These are phyloP conservation scores for Neurospora sp. DNA, from an alignment of 495 filamentous ascomycete genomes.

Conservation along the genomic window DNA sequence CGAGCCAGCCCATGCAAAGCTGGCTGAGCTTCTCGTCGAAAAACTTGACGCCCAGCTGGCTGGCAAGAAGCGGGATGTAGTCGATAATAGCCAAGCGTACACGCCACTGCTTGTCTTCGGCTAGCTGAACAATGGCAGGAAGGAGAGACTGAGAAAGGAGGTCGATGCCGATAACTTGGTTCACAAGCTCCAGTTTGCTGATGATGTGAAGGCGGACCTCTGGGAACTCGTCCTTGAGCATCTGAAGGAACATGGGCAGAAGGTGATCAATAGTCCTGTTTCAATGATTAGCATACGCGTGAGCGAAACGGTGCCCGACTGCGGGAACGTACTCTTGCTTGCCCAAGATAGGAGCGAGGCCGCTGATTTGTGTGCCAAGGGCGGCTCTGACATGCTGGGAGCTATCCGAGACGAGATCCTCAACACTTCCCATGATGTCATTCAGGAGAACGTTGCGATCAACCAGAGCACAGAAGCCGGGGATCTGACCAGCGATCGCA, in stretches of 20 bases:
- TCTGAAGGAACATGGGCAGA: slow-evolving; percentile 96
- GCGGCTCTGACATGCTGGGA: slow-evolving; percentile 96
- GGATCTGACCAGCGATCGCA: slow-evolving; percentile 94
- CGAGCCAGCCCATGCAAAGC: slow-evolving; percentile 98
- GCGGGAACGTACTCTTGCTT: slow-evolving; percentile 76
- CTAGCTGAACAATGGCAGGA: slow-evolving; percentile 94
- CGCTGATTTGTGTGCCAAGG: slow-evolving; percentile 92
- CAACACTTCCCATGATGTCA: slow-evolving; percentile 93
- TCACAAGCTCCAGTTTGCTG: slow-evolving; percentile 93
- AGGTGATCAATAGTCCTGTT: slow-evolving; percentile 86
- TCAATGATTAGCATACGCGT: slow-evolving; percentile 14
- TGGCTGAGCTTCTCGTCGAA: slow-evolving; percentile 94
- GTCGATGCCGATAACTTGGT: slow-evolving; percentile 97
- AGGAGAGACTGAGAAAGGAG: slow-evolving; percentile 92
- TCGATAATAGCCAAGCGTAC: slow-evolving; percentile 97
- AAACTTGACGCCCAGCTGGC: slow-evolving; percentile 92
- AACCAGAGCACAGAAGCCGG: slow-evolving; percentile 85
- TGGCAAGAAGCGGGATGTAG: slow-evolving; percentile 94
- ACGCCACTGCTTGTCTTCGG: slow-evolving; percentile 99
- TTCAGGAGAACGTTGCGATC: slow-evolving; percentile 82
- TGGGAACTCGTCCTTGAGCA: slow-evolving; percentile 98
- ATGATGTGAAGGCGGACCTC: slow-evolving; percentile 98
- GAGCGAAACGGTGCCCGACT: neutral
- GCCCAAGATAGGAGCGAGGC: slow-evolving; percentile 90
- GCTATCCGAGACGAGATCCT: slow-evolving; percentile 88